Base-by-base conservation (phyloP, 768 basidiomycete species). In the Fomitopsis pulvina region DNA sequence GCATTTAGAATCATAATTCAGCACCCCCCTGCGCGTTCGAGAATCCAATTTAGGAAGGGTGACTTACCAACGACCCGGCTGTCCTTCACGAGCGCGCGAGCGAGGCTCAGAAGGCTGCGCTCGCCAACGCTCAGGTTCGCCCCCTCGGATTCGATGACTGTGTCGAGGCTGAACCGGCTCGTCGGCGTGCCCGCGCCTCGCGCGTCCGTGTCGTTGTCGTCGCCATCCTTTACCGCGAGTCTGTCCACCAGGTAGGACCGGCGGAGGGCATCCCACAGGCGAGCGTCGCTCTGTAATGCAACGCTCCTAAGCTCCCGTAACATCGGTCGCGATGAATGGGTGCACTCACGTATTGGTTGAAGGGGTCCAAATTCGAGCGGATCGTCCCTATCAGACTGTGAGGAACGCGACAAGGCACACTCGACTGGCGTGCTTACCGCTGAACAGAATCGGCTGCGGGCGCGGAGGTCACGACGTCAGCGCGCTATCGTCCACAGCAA, bases 251-350 rank as follows among this genome's bases (percentile, higher is more conserved):
- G 62, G 60, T 72, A 75, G 1, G 85, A 79, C 30, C 85, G 74
- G 18, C 77, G 77, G n/a, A 90, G 69, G 3, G 87, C 85, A 61
- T 85, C 83, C 79, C 83, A 86, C 2, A 90, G 64, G 9, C 72
- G 68, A 4, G 81, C 81, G 55, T 84, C 80, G 47, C 48, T 52
- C 58, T 59, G 34, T 14, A 37, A n/a, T n/a, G n/a, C n/a, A n/a
- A n/a, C n/a, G n/a, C n/a, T n/a, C n/a, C n/a, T n/a, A n/a, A n/a
- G n/a, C n/a, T n/a, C n/a, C n/a, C n/a, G n/a, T n/a, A n/a, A n/a
- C n/a, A n/a, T n/a, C n/a, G n/a, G n/a, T n/a, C n/a, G n/a, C n/a
- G n/a, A n/a, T n/a, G 24, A 25, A 18, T 38, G n/a, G n/a, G n/a
- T n/a, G n/a, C n/a, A 79, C 78, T 53, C 80, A 86, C 63, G 64